Base-by-base conservation (phyloP, 2,329 filamentous ascomycete genomes). In the Aspergillus calidoustus region DNA sequence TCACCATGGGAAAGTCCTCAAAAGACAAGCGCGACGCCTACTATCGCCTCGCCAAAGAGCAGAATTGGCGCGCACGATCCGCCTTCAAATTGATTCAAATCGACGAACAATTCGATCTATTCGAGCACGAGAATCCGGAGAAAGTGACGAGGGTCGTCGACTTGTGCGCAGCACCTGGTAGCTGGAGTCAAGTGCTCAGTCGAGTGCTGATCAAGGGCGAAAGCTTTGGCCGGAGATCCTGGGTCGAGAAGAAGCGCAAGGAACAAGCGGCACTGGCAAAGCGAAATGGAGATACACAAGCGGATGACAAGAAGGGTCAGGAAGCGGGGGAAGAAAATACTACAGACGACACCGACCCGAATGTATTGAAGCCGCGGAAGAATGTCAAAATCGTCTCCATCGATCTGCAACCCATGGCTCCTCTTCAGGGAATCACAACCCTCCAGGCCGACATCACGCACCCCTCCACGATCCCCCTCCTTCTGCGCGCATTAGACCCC, bases 21-120 rank as follows among this genome's bases (percentile, higher is more conserved):
- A 99, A 99, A 79, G 95, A 99, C 75, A 99, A 99, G 81, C 91
- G 95, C 57, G 95, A 99, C 77, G 93, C 93, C 50, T 99, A 99
- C 80, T 99, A 99, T 74, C 88, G 95, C 57, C 90, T 99, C 8
- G 95, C 95, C 19, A 99, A 99, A 80, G 95, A 99, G 78, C 95
- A 99, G 82, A 96, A 96, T 66, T 99, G 95, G 94, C 91, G 95
- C 41, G 95, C 95, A 30, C 87, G 95, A 61, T 97, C 93, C 68
- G 95, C 95, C 8, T 99, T 97, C 83, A 99, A 99, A 79, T 87
- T 99, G 25, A 87, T 99, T 13, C 95, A 99, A 78, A 87, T 99
- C 25, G 93, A 99, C 76, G 93, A 86, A 88, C 92, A 97, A 81
- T 99, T 98, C 80, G 91, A 97, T 72, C 86, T 99, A 11, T 97